These are phyloP conservation scores for Dipteronia dyeriana DNA, from an alignment of 345 rosid species.

Conservation along the genomic window DNA sequence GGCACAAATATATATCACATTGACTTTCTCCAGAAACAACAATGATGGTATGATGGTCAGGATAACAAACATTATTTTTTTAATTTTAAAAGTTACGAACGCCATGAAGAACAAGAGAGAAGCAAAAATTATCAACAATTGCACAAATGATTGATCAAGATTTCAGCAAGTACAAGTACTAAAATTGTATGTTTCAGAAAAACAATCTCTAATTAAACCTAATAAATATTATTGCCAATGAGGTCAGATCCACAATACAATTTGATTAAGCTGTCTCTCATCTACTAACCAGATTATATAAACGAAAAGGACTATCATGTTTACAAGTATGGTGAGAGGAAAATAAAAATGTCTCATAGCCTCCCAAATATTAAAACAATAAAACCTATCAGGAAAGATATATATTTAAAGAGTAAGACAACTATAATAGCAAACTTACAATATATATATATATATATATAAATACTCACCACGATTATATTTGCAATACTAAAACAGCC, in stretches of 20 bases:
- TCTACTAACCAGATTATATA: background rate
- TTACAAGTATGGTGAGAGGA: background rate
- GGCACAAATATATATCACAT: background rate
- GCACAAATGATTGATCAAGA: background rate
- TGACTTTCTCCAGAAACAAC: background rate
- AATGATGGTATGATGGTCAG: background rate
- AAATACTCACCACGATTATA: constrained; percentile 39
- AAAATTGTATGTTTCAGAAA: background rate
- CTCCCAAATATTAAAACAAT: background rate
- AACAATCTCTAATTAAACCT: background rate
- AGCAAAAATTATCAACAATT: constrained; percentile 1
- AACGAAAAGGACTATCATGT: background rate
- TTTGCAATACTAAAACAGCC: constrained; percentile 54
- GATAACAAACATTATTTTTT: background rate
- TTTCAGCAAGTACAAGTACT: background rate
- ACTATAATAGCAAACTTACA: background rate
- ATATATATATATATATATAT: background rate
- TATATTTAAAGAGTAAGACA: background rate
- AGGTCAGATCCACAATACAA: background rate
- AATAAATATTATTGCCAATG: background rate
- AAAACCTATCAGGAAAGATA: background rate
- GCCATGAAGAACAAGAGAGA: background rate
- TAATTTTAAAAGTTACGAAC: background rate
- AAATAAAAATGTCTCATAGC: background rate
- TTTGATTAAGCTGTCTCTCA: background rate